These are phyloP conservation scores for Pythium sukuiense DNA, from an alignment of 352 stramenopile genomes.

Conservation along the genomic window DNA sequence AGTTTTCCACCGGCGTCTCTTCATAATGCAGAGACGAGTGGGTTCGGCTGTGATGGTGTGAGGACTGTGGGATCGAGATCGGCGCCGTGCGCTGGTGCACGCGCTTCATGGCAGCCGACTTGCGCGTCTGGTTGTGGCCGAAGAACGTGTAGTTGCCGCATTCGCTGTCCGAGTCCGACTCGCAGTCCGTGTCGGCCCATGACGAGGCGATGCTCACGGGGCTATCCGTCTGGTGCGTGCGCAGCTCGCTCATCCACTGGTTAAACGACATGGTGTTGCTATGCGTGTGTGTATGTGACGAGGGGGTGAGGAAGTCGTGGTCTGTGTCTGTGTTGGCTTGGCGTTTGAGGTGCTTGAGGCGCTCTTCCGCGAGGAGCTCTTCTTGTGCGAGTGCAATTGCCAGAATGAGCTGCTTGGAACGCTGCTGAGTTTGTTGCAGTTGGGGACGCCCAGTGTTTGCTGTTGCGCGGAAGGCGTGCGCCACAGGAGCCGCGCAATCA, in stretches of 20 bases:
- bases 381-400: conserved; percentile 23
- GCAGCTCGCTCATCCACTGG: conserved; percentile 49
- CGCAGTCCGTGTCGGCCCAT: conserved; percentile 54
- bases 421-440: conserved; percentile 16
- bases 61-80: conserved; percentile 50
- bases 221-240: conserved; percentile 23
- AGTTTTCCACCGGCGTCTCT: conserved; percentile 10
- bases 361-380: background rate
- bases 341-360: conserved; percentile 16
- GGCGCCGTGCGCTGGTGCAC: conserved; percentile 40
- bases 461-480: conserved; percentile 3
- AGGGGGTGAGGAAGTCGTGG: no score
- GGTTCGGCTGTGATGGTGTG: conserved; percentile 15
- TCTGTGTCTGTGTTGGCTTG: conserved; percentile 17
- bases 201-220: conserved; percentile 44
- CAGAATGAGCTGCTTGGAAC: conserved; percentile 31
- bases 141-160: conserved; percentile 19
- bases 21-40: conserved; percentile 22
- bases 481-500: conserved; percentile 14
- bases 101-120: conserved; percentile 19
- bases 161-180: conserved; percentile 49
- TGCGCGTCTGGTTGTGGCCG: conserved; percentile 23
- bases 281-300: background rate
- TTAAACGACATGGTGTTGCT: conserved; percentile 44
- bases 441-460: conserved; percentile 11